Conservation (phyloP, 345 rosid genomes). For the Syzygium oleosum region DNA sequence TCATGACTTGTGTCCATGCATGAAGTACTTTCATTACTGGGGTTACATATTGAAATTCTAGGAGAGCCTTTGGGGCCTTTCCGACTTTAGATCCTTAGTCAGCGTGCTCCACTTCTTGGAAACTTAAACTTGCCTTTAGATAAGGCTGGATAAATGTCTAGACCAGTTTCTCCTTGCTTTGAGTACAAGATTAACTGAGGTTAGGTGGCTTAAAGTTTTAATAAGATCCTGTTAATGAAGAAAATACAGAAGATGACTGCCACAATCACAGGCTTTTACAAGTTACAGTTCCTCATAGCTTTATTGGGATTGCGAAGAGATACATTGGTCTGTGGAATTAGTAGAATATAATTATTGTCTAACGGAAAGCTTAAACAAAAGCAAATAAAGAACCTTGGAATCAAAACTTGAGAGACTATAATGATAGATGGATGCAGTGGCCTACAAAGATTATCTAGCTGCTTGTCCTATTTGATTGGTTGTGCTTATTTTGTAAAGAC, state of each 20-base stretch:
- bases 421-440: background rate
- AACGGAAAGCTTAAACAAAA: background rate
- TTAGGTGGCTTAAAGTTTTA: background rate
- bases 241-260: background rate
- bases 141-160: background rate
- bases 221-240: background rate
- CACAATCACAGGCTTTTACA: background rate
- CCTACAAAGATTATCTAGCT: background rate
- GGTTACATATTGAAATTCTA: background rate
- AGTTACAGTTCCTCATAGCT: background rate
- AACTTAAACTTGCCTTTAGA: background rate
- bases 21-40: background rate
- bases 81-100: background rate
- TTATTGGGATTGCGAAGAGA: background rate
- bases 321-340: background rate
- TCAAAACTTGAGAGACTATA: background rate
- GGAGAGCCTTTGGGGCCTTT: background rate
- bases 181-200: background rate
- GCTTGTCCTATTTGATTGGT: background rate
- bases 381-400: background rate
- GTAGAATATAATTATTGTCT: background rate
- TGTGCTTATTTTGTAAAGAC: background rate
- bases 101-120: background rate
- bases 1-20: background rate
- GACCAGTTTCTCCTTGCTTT: background rate